Conservation (phyloP, 345 rosid species). For the Cardamine chenopodiifolia region DNA sequence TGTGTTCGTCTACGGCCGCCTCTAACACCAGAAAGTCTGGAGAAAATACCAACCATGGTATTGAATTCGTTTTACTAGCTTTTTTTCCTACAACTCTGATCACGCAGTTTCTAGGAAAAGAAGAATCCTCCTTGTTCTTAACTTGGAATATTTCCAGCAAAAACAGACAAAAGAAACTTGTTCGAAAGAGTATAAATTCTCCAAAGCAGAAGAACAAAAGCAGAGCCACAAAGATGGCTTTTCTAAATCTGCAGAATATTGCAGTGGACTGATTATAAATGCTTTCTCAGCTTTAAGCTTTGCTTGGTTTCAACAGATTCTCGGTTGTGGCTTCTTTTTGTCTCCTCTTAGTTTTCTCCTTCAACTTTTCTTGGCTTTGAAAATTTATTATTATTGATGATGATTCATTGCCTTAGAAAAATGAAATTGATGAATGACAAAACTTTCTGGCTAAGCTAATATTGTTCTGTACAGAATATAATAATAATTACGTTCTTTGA, state of each 20-base stretch:
- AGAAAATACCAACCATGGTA: constrained; percentile 86
- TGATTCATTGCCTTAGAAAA: constrained; percentile 13
- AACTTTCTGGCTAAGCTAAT: constrained; percentile 28
- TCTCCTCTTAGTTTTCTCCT: background rate
- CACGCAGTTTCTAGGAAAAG: constrained; percentile 10
- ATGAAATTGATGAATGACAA: background rate
- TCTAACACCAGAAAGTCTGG: constrained; percentile 73
- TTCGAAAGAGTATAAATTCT: constrained; percentile 34
- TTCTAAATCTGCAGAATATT: constrained; percentile 17
- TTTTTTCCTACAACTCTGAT: background rate
- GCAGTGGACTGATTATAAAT: constrained; percentile 11
- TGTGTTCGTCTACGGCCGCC: constrained; percentile 73
- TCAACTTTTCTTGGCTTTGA: constrained; percentile 12
- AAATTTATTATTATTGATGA: constrained; percentile 17
- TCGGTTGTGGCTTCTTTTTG: constrained; percentile 6
- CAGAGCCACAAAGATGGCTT: constrained; percentile 22
- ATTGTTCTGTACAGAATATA: constrained; percentile 17
- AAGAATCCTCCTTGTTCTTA: constrained; percentile 20
- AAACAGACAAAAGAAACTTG: constrained; percentile 25
- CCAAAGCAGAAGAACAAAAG: constrained; percentile 32
- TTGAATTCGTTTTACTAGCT: background rate
- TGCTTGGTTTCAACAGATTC: constrained; percentile 36
- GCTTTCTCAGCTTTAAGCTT: constrained; percentile 27
- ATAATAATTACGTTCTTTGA: background rate
- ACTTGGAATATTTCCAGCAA: background rate